Conservation (phyloP, 2,329 filamentous ascomycete species). For the Cucurbitaria berberidis region DNA sequence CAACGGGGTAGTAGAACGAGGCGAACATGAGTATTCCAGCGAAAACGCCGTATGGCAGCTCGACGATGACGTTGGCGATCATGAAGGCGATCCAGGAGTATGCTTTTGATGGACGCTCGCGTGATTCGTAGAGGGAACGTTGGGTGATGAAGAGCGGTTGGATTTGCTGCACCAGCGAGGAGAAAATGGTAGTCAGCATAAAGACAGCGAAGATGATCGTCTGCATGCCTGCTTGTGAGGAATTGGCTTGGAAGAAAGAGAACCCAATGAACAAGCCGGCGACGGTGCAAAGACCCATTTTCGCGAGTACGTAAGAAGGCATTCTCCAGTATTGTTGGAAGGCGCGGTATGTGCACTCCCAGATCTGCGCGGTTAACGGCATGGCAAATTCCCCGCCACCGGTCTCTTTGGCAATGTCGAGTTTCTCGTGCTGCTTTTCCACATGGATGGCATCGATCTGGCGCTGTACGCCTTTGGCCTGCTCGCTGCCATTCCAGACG, state of each 20-base stretch:
- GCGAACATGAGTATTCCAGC: conserved; percentile 68
- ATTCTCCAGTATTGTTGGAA: conserved; percentile 57
- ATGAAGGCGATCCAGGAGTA: conserved; percentile 80
- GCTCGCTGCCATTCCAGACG: conserved; percentile 45
- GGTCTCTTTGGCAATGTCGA: conserved; percentile 39
- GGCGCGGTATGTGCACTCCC: conserved; percentile 49
- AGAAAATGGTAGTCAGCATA: conserved; percentile 54
- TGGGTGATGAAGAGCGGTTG: conserved; percentile 66
- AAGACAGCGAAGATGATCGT: conserved; percentile 59
- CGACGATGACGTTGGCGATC: conserved; percentile 72
- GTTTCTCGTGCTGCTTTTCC: conserved; percentile 37
- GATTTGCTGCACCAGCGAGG: conserved; percentile 61
- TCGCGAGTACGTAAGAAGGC: conserved; percentile 51
- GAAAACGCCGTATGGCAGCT: conserved; percentile 70
- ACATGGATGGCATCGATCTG: conserved; percentile 51
- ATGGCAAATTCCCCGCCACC: conserved; percentile 53
- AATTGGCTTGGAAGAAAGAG: conserved; percentile 51
- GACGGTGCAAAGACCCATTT: conserved; percentile 34
- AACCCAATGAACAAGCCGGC: conserved; percentile 48
- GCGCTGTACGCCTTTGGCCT: conserved; percentile 35
- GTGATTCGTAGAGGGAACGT: conserved; percentile 64
- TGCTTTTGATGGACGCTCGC: conserved; percentile 68
- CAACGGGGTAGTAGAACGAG: conserved; percentile 68
- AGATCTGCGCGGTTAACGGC: conserved; percentile 45
- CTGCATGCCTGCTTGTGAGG: conserved; percentile 51